Base-by-base conservation (phyloP, 2,329 filamentous ascomycete genomes). In the Aspergillus sojae region DNA sequence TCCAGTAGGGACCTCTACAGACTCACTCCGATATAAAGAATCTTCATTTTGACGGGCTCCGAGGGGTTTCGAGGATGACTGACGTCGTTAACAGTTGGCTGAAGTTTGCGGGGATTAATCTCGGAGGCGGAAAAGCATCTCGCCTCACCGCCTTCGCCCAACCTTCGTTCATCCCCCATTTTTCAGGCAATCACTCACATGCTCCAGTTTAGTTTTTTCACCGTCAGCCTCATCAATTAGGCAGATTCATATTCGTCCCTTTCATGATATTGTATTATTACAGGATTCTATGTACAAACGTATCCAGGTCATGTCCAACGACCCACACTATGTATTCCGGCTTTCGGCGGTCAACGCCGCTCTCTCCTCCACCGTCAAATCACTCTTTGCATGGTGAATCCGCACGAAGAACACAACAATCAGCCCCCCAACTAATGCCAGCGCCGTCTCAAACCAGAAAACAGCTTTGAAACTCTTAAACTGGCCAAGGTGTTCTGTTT, bases 21-120 rank as follows among this genome's bases (percentile, higher is more conserved):
- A 76, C 89, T 68, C 89, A 95, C 92, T 73, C 92, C 92, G 76
- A 96, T 92, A 81, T 95, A 95, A 79, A 91, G 86, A 79, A 95
- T 83, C 88, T 94, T 94, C 92, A 94, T 94, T 76, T 72, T 89
- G 80, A 76, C 77, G 74, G 70, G 67, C 61, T 62, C 48, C 12
- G 55, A 56, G 54, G 59, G 54, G 28, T 36, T 30, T 50, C 32
- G 19, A 21, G 58, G 26, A 52, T 56, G 58, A 57, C 63, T 67
- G 65, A 67, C 65, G 65, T 65, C 63, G 65, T 62, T 60, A 57
- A 60, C 60, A 62, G 46, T 28, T 52, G 46, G 55, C 19, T 45
- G 36, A 62, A 58, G 46, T 43, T 62, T 56, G 60, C 54, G 60
- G 60, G 55, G 50, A 53, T 52, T n/a, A 32, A 14, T 52, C 45